Evolutionary conservation across 352 stramenopile genomes (phyloP).

Genomic region (Globisporangium iwayamae): DNA sequence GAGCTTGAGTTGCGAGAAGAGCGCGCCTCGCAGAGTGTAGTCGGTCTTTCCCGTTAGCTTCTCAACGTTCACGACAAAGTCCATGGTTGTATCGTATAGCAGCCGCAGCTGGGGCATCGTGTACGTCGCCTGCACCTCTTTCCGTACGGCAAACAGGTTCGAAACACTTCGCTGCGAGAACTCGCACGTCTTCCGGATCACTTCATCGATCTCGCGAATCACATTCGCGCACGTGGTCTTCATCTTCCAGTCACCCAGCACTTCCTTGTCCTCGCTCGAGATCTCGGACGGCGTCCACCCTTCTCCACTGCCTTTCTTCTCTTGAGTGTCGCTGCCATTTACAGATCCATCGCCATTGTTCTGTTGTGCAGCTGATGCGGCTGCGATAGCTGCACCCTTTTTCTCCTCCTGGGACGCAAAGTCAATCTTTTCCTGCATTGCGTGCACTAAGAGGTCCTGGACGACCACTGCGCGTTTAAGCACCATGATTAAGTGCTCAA

Average conservation of each 20-base stretch:
- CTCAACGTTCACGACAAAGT: conserved; percentile 92
- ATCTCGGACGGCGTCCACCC: conserved; percentile 45
- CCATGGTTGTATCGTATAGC: conserved; percentile 93
- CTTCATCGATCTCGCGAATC: conserved; percentile 83
- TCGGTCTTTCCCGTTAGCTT: conserved; percentile 88
- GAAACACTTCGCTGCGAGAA: conserved; percentile 85
- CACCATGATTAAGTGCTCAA: conserved; percentile 83
- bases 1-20: conserved; percentile 93
- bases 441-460: conserved; percentile 61
- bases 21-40: conserved; percentile 89
- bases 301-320: conserved; percentile 14
- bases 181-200: conserved; percentile 82
- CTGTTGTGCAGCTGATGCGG: conserved; percentile 1
- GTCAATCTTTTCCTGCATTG: conserved; percentile 74
- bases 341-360: background rate
- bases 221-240: conserved; percentile 67
- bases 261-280: conserved; percentile 41
- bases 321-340: conserved; percentile 1
- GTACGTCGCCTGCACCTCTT: conserved; percentile 84
- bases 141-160: conserved; percentile 84
- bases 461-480: conserved; percentile 78
- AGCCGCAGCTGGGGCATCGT: conserved; percentile 92
- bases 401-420: conserved; percentile 39
- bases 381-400: conserved; percentile 13
- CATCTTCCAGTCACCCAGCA: conserved; percentile 70